Evolutionary conservation across 1,284 basidiomycete genomes (phyloP).

Genomic region (Cryptococcus sp.): DNA sequence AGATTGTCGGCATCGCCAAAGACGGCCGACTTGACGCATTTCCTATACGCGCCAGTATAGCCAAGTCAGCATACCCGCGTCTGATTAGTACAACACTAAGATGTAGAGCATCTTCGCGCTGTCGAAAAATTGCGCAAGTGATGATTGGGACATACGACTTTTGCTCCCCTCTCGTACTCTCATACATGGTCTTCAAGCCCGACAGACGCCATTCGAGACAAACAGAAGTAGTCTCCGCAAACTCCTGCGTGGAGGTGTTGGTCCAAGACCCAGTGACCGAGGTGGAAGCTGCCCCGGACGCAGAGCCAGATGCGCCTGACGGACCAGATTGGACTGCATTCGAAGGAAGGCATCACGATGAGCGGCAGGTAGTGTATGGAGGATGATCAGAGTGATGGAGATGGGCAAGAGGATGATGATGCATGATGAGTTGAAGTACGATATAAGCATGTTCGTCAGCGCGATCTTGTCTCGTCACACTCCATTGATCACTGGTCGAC

Average conservation of each 20-base stretch:
- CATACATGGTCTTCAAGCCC: slow-evolving; percentile 69
- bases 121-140: not conserved
- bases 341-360: not conserved
- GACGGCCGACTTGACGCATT: slow-evolving; percentile 53
- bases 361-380: not conserved
- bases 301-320: no score
- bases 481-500: not conserved
- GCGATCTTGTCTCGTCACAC: not conserved
- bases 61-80: not conserved
- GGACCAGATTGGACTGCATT: slow-evolving; percentile 11
- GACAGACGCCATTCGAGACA: slow-evolving; percentile 74
- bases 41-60: slow-evolving; percentile 23
- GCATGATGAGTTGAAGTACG: no score
- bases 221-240: slow-evolving; percentile 63
- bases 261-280: not conserved
- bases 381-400: no score
- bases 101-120: not conserved
- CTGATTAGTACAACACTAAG: not conserved
- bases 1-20: slow-evolving; percentile 53
- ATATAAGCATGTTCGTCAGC: no score
- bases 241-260: slow-evolving; percentile 32
- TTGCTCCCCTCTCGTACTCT: slow-evolving; percentile 58
- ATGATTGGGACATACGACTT: slow-evolving; percentile 44
- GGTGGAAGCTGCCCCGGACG: not conserved
- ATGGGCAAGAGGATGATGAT: no score